phyloP scores from a whole-genome alignment of 352 stramenopile species.

The Pythium scleroteichum region DNA sequence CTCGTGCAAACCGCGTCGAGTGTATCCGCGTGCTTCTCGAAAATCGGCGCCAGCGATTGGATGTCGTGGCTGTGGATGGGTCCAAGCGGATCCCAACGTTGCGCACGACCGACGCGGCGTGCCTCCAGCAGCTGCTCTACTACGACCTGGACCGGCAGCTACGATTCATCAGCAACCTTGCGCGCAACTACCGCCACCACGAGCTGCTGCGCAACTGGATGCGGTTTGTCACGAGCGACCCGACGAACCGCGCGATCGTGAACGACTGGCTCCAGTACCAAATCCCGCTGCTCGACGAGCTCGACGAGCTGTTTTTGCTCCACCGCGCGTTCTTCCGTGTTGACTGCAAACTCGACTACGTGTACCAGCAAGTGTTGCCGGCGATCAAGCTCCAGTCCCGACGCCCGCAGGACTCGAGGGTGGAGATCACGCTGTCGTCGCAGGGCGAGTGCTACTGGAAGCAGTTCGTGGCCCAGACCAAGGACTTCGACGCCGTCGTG shows the following conservation, averaged over 20 bases:
- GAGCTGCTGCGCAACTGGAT: slow-evolving; percentile 56
- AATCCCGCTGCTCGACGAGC: slow-evolving; percentile 45
- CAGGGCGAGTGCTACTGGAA: slow-evolving; percentile 22
- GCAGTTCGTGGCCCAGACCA: slow-evolving; percentile 22
- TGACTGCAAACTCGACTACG: slow-evolving; percentile 69
- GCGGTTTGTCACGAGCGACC: slow-evolving; percentile 37
- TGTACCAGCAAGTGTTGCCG: slow-evolving; percentile 41
- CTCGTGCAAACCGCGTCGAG: slow-evolving; percentile 29
- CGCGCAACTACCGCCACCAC: slow-evolving; percentile 41
- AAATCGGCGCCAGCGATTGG: slow-evolving; percentile 26
- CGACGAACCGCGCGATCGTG: slow-evolving; percentile 55
- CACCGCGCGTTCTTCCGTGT: slow-evolving; percentile 56
- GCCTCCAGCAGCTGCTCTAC: slow-evolving; percentile 52
- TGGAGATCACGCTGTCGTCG: slow-evolving; percentile 15
- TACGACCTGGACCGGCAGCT: slow-evolving; percentile 64
- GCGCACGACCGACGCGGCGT: slow-evolving; percentile 27
- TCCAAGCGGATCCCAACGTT: slow-evolving; percentile 57
- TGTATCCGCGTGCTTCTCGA: slow-evolving; percentile 46
- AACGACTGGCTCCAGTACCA: slow-evolving; percentile 71
- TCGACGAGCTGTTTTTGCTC: slow-evolving; percentile 51
- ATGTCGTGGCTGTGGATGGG: slow-evolving; percentile 46
- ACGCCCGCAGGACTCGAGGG: neutral
- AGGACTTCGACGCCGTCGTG: slow-evolving; percentile 3
- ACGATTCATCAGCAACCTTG: slow-evolving; percentile 50
- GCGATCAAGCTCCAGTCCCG: slow-evolving; percentile 12